Base-by-base conservation (phyloP, 2,329 filamentous ascomycete genomes). In the Monosporascus ibericus region DNA sequence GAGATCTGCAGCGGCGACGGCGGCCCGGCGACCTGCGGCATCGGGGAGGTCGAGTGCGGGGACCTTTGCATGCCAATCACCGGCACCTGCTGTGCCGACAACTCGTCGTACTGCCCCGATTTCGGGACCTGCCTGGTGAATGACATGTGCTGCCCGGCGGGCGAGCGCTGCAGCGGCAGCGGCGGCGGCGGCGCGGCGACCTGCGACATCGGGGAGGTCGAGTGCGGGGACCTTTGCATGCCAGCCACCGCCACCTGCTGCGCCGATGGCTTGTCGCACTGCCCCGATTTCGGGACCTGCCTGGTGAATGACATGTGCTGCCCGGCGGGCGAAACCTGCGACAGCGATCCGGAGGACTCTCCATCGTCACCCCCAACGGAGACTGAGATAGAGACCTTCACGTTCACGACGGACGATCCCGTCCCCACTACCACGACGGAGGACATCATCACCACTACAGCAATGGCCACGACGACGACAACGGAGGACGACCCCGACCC, bases 221-320 rank as follows among this genome's bases (percentile, higher is more conserved):
- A 52, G 6, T 64, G 62, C 27, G 60, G 56, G 27, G 52, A 55
- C 30, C 34, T 54, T 1, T 64, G 62, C 50, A 64, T 64, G 56
- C 60, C 62, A 3, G 34, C 52, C 7, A 50, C 49, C 17, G 62
- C 56, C n/a, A 63, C 58, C 7, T 64, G 62, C 50, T 63, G 62
- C 42, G 17, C 25, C 15, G 53, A 56, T 37, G 55, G 49, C 7
- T 50, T 50, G 9, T 53, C 60, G 25, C 63, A 63, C 47, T 64
- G 61, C 39, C 59, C 61, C 2, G 52, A 62, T 46, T 61, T 57
- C 25, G 60, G 60, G 39, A 60, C 52, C 3, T 64, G 62, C 52
- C 54, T 52, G n/a, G 25, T 11, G 39, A 54, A 58, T 37, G 58
- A 55, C 17, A 53, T 48, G 18, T 60, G 58, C 48, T 60, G 58